Conservation (phyloP, 805 yeast genomes). For the Clavispora fructus region DNA sequence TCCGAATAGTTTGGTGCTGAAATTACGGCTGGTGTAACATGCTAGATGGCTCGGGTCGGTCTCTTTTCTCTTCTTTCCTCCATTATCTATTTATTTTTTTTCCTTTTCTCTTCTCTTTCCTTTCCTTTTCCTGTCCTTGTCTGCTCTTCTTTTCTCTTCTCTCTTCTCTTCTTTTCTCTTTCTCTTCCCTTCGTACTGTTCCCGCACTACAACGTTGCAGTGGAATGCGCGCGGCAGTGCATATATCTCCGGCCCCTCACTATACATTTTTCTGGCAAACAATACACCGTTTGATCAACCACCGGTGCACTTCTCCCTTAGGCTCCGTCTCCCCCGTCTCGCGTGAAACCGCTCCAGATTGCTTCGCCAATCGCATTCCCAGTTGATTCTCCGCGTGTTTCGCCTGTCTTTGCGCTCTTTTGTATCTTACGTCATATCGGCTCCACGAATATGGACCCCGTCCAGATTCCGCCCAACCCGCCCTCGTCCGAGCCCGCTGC, state of each 20-base stretch:
- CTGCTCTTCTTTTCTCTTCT: too few relatives aligned
- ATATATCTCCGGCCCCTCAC: not conserved
- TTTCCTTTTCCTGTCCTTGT: too few relatives aligned
- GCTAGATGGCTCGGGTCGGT: too few relatives aligned
- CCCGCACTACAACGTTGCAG: not conserved
- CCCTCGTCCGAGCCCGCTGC: not conserved
- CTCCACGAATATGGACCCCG: constrained; percentile 1
- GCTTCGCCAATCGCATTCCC: not conserved
- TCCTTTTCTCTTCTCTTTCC: too few relatives aligned
- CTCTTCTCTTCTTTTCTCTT: too few relatives aligned
- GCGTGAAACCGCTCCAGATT: not conserved
- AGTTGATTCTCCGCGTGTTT: too few relatives aligned
- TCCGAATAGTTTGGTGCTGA: too few relatives aligned
- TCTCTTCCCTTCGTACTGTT: too few relatives aligned
- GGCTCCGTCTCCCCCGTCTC: too few relatives aligned
- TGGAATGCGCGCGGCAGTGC: not conserved
- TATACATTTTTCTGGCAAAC: not conserved
- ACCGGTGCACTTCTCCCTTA: not conserved
- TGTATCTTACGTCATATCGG: not conserved
- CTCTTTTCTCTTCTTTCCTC: too few relatives aligned
- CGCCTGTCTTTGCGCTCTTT: not conserved
- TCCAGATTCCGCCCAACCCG: not conserved
- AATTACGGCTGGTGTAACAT: too few relatives aligned
- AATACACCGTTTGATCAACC: not conserved
- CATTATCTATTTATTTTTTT: too few relatives aligned